Evolutionary conservation across 2,329 filamentous ascomycete species (phyloP).

Genomic region (Fusarium sp.): DNA sequence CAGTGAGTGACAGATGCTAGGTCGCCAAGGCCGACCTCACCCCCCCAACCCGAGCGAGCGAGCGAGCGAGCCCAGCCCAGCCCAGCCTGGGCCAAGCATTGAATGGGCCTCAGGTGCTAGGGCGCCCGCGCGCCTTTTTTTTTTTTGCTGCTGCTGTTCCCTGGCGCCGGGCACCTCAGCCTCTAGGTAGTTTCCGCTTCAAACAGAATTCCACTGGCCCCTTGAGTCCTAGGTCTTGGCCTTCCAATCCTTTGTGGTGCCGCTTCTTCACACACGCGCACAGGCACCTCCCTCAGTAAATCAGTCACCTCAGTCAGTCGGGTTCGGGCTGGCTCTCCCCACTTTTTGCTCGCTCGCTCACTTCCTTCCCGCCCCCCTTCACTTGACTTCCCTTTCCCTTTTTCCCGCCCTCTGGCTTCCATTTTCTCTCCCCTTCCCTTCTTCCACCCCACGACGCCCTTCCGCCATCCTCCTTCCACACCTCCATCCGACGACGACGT

Average conservation of each 20-base stretch:
- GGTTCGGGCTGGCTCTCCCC: slow-evolving; percentile 27
- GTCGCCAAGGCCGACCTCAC: slow-evolving; percentile 5
- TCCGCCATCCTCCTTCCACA: slow-evolving; percentile 33
- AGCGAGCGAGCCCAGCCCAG: neutral
- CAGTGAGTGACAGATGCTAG: neutral
- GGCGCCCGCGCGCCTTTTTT: neutral
- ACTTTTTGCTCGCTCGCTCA: slow-evolving; percentile 34
- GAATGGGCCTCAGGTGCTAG: slow-evolving; percentile 6
- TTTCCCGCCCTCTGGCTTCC: slow-evolving; percentile 32
- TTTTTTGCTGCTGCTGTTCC: neutral
- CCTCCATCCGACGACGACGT: slow-evolving; percentile 29
- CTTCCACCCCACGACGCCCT: slow-evolving; percentile 35
- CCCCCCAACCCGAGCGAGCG: neutral
- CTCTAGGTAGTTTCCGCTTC: neutral
- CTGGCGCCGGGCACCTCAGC: slow-evolving; percentile 1
- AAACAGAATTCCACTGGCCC: slow-evolving; percentile 21
- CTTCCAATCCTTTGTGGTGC: neutral
- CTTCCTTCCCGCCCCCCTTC: slow-evolving; percentile 34
- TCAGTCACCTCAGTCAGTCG: neutral
- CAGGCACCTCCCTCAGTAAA: slow-evolving; percentile 3
- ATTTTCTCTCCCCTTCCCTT: slow-evolving; percentile 29
- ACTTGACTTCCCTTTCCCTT: slow-evolving; percentile 28
- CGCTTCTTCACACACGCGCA: slow-evolving; percentile 8
- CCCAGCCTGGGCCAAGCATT: neutral
- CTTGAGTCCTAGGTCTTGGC: slow-evolving; percentile 19